Percentiles rank a stretch among this genome's conserved stretches.
These are phyloP conservation scores for Holtermanniella nyarrowii DNA, from an alignment of 768 basidiomycete genomes.

Conservation along the genomic window DNA sequence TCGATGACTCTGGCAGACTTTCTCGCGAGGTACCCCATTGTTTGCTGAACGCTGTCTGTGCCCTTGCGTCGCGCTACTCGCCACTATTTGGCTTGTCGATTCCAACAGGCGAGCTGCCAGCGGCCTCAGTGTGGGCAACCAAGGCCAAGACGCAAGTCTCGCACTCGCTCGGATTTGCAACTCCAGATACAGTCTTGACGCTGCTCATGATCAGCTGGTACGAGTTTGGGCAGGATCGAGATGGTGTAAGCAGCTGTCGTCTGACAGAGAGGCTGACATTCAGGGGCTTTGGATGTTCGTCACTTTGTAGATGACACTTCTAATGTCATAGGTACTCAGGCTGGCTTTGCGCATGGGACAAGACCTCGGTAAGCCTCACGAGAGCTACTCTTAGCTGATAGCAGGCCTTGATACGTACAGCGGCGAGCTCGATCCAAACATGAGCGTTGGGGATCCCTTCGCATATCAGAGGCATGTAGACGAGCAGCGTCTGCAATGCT, in stretches of 20 bases:
- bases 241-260: conserved; percentile 3
- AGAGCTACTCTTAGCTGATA: too few relatives aligned
- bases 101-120: neutral
- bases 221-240: conserved; percentile 16
- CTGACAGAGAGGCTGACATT: neutral
- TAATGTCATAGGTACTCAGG: conserved; percentile 11
- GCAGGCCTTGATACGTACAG: too few relatives aligned
- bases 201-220: conserved; percentile 16
- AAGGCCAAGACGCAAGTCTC: conserved; percentile 13
- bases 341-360: conserved; percentile 14
- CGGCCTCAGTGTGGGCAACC: conserved; percentile 4
- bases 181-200: conserved; percentile 5
- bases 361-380: conserved; percentile 10
- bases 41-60: conserved; percentile 12
- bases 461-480: neutral
- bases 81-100: neutral
- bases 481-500: conserved; percentile 2
- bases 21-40: conserved; percentile 1
- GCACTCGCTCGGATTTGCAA: conserved; percentile 2
- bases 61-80: conserved; percentile 10
- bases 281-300: conserved; percentile 18
- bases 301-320: neutral
- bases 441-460: too few relatives aligned
- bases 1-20: neutral
- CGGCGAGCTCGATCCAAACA: too few relatives aligned